phyloP scores from a whole-genome alignment of 257 asterid species.

The Ophiorrhiza pumila region DNA sequence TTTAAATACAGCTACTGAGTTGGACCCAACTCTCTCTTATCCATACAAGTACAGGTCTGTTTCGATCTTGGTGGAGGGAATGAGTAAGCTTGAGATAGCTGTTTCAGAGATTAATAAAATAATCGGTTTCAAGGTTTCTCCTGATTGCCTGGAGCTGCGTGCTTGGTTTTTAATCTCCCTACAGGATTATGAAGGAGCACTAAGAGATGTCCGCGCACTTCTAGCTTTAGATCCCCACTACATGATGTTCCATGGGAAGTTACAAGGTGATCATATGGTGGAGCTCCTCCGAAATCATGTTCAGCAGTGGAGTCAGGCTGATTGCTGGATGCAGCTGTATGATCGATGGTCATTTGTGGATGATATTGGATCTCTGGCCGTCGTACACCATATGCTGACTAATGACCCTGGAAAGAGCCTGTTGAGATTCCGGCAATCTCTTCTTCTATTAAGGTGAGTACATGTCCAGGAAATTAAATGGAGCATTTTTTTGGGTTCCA shows the following conservation, averaged over 20 bases:
- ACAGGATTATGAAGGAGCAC: conserved; percentile 75
- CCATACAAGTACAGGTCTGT: conserved; percentile 84
- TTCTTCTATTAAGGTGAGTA: conserved; percentile 70
- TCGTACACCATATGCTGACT: conserved; percentile 89
- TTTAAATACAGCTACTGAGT: conserved; percentile 65
- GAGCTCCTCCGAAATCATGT: conserved; percentile 58
- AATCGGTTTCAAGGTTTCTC: conserved; percentile 74
- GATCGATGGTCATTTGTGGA: conserved; percentile 94
- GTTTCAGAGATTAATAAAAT: conserved; percentile 75
- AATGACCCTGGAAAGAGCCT: conserved; percentile 89
- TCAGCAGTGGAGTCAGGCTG: conserved; percentile 81
- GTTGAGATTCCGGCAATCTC: conserved; percentile 80
- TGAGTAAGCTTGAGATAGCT: conserved; percentile 45
- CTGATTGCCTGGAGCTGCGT: conserved; percentile 92
- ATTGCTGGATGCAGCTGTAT: conserved; percentile 93
- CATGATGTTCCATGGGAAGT: conserved; percentile 83
- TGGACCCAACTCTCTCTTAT: conserved; percentile 87
- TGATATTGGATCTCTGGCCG: conserved; percentile 94
- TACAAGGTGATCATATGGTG: conserved; percentile 63
- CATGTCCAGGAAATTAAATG: no score
- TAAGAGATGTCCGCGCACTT: conserved; percentile 78
- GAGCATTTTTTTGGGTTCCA: background rate
- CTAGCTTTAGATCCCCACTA: conserved; percentile 76
- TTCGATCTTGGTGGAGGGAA: conserved; percentile 51
- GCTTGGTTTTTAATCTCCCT: conserved; percentile 82